These are phyloP conservation scores for Fraxinus sp. DNA, from an alignment of 305 asterid species.

Conservation along the genomic window DNA sequence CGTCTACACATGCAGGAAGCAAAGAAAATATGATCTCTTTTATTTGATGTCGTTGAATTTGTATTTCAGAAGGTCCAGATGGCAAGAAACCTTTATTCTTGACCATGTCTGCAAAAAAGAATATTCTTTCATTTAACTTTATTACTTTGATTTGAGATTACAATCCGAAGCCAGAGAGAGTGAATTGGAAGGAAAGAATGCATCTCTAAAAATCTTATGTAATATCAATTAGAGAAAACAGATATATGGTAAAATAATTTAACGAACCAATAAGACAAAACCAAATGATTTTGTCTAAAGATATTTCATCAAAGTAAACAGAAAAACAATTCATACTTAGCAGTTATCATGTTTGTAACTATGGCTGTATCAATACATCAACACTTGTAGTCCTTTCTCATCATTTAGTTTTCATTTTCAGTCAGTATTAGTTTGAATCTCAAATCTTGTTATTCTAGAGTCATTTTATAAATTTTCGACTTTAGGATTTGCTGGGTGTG, in stretches of 20 bases:
- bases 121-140: neutral
- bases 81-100: slow-evolving; percentile 97
- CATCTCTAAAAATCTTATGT: neutral
- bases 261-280: neutral
- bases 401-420: neutral
- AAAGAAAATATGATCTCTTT: slow-evolving; percentile 76
- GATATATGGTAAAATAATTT: neutral
- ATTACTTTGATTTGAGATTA: neutral
- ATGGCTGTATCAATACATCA: neutral
- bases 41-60: slow-evolving; percentile 69
- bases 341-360: neutral
- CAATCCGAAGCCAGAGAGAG: neutral
- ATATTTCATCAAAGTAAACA: neutral
- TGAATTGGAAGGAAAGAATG: neutral
- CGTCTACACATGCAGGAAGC: slow-evolving; percentile 63
- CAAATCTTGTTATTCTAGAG: neutral
- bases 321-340: neutral
- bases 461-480: neutral
- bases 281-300: neutral
- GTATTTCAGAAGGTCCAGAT: slow-evolving; percentile 91
- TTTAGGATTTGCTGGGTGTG: neutral
- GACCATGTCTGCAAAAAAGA: slow-evolving; percentile 71
- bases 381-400: neutral
- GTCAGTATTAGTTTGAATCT: neutral
- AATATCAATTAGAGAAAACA: neutral